Base-by-base conservation (phyloP, 306 rosid species). In the Pachyrhizus erosus region DNA sequence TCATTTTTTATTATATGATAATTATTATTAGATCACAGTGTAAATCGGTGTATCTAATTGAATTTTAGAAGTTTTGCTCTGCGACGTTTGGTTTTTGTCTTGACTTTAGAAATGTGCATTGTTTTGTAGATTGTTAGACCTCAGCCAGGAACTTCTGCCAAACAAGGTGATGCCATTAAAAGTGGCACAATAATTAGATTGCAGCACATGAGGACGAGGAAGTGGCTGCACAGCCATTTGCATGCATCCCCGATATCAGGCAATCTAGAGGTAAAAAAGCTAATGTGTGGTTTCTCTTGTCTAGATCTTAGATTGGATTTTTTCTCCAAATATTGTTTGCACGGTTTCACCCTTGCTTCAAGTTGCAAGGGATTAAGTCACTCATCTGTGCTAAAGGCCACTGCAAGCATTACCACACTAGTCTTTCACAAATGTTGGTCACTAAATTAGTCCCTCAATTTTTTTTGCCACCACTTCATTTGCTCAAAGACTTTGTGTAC, bases 151-250 rank as follows among this genome's bases (percentile, higher is more conserved):
- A 84, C 94, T 61, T 46, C 87, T 82, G 94, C 94, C 70, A 96
- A 92, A 89, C 99, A 96, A 92, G 99, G 99, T 0, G 94, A 93
- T 57, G 5, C 90, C 68, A 94, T 96, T 83, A 82, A 76, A 66
- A 88, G 92, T 80, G 99, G 98, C 70, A 89, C 99, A 18, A 86
- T 93, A 37, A 78, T 96, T 84, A 96, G 93, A 88, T 78, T 96
- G 78, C 98, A 96, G 82, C 99, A 96, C 89, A 96, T 92, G 99
- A 90, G 79, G 80, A 96, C 99, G 9, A 94, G 97, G 90, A 96
- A 91, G 88, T 96, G 99, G 99, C 87, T 96, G 82, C 99, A 96
- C 90, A 96, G 98, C 84, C 99, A 96, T 87, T 75, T 96, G 84
- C 97, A 93, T 26, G 95, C 97, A 7, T 96, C 99, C 82, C 99